Evolutionary conservation across 768 basidiomycete genomes (phyloP).

Genomic region (Pulveroboletus ravenelii): DNA sequence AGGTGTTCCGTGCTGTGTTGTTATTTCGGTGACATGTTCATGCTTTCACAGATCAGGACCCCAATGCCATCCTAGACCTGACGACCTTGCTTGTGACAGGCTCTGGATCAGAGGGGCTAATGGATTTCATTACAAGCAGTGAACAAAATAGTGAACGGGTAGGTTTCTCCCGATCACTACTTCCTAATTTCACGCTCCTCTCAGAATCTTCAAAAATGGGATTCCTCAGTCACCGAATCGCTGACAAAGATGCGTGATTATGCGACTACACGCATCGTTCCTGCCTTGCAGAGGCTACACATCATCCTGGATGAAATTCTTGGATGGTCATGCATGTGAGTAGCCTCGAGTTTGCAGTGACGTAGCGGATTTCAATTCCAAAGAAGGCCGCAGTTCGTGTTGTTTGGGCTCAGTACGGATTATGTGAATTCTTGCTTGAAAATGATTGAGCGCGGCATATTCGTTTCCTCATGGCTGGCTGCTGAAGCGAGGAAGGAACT

Average conservation of each 20-base stretch:
- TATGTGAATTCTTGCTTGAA: constrained; percentile 52
- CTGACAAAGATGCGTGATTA: constrained; percentile 69
- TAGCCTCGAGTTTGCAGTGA: constrained; percentile 17
- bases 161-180: constrained; percentile 19
- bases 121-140: constrained; percentile 71
- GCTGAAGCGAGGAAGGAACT: constrained; percentile 63
- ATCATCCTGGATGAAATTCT: constrained; percentile 72
- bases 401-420: constrained; percentile 50
- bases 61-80: constrained; percentile 65
- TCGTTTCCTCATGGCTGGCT: constrained; percentile 66
- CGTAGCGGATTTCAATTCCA: constrained; percentile 9
- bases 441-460: constrained; percentile 51
- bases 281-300: constrained; percentile 73
- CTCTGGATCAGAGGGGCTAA: constrained; percentile 61
- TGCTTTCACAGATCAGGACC: constrained; percentile 46
- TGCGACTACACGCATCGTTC: constrained; percentile 63
- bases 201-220: constrained; percentile 82
- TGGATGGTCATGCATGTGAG: constrained; percentile 74
- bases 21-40: constrained; percentile 9
- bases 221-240: constrained; percentile 65
- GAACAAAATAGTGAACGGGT: constrained; percentile 84
- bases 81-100: constrained; percentile 69
- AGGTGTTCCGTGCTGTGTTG: constrained; percentile 25
- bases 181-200: constrained; percentile 19
- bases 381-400: constrained; percentile 50